Evolutionary conservation across 495 filamentous ascomycete genomes (phyloP), one percentile per base, ranked within the genome.

Genomic region (Penicillium parvum): DNA sequence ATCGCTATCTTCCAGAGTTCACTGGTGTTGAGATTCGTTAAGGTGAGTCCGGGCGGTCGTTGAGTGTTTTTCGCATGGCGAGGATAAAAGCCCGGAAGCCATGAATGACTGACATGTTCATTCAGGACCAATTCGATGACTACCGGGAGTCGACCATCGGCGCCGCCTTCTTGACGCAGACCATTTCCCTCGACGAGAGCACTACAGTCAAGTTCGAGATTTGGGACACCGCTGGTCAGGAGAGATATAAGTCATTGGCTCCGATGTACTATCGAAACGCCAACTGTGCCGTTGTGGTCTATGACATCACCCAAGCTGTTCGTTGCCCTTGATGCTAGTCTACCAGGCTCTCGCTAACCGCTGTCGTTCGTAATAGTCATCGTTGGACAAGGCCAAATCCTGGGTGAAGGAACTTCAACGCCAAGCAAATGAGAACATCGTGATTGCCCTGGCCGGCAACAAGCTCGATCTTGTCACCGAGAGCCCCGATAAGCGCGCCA

Each of bases 201-300:
- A 96, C 92, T 47, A 98, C 92, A 29, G 91, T 98, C 65, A 98
- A 98, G 73, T 98, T 98, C 60, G 92, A 98, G 73, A 98, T 98
- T 60, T 98, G 92, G 92, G 92, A 98, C 70, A 98, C 92, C 14
- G 92, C 92, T 33, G 92, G 92, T 41, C 92, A 98, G 73, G 92
- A 98, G 61, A 79, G 92, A 54, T 98, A 96, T 73, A 97, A 96
- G 77, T 96, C 91, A 5, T 72, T 98, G 49, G 94, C 92, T 36
- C 92, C 92, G 40, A 98, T 98, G 92, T 98, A 98, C 73, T 98
- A 98, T 67, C 77, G 92, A 52, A 98, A 98, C 65, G 92, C 92
- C 30, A 96, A 98, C 79, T 96, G 92, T 66, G 92, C 92, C 14
- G 91, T 98, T 26, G 92, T 98, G 18, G 92, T 98, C 47, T 98